phyloP scores from a whole-genome alignment of 441 rosid genomes.

The Populus tomentosa region DNA sequence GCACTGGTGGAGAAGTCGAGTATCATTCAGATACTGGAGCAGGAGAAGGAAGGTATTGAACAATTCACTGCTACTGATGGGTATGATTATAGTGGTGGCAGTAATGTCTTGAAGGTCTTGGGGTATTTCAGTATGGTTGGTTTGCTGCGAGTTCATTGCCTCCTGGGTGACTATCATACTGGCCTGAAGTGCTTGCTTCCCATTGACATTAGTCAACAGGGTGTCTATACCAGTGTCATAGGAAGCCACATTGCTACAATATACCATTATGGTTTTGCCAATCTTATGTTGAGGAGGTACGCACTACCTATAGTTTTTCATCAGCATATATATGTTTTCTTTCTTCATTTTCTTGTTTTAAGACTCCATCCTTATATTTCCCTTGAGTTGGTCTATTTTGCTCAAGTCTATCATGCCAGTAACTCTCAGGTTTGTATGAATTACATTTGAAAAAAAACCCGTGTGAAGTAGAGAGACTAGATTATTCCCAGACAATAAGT shows the following conservation, averaged over 20 bases:
- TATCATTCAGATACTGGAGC: constrained; percentile 81
- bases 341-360: not conserved
- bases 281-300: constrained; percentile 90
- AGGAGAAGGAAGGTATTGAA: constrained; percentile 81
- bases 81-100: constrained; percentile 89
- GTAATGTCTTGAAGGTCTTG: constrained; percentile 90
- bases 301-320: constrained; percentile 1
- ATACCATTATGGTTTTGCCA: constrained; percentile 96
- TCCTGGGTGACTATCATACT: constrained; percentile 91
- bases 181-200: constrained; percentile 89
- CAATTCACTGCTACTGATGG: constrained; percentile 98
- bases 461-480: not conserved
- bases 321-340: not conserved
- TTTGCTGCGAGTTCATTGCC: constrained; percentile 90
- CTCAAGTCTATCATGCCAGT: not conserved
- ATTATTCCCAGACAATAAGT: not conserved
- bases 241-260: constrained; percentile 94
- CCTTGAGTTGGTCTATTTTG: not conserved
- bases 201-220: constrained; percentile 90
- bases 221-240: constrained; percentile 83
- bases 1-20: constrained; percentile 89
- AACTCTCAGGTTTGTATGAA: not conserved
- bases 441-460: not conserved
- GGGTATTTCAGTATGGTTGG: constrained; percentile 98
- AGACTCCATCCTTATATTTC: not conserved